Base-by-base conservation (phyloP, 768 basidiomycete species). In the Phaeotremella fagi region DNA sequence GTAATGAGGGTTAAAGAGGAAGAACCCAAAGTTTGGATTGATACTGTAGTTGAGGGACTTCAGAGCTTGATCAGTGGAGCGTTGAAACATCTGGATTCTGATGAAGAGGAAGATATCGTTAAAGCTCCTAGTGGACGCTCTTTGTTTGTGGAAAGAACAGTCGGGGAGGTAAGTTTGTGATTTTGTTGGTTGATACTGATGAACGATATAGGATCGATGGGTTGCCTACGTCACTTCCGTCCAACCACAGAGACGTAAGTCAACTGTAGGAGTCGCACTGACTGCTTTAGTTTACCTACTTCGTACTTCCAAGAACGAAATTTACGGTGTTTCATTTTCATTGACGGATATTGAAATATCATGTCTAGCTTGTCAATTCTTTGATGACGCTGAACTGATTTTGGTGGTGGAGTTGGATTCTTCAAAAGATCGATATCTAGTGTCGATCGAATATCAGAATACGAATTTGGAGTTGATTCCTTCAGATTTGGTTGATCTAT, bases 21-120 rank as follows among this genome's bases (percentile, higher is more conserved):
- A 29, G 62, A 64, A 44, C 66, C 62, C 3, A 61, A 57, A 59
- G 56, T 57, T 4, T 64, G 66, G 66, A 54, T 45, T 3, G 62
- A 60, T 41, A 60, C 54, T 11, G 42, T 64, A 3, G 43, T 64
- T 2, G 22, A 46, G 9, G 36, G 23, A 50, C 52, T 9, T 28
- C 50, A 20, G 36, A 29, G 4, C 26, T 63, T 28, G 35, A 59
- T 20, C 48, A 42, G 43, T n/a, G 31, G 25, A 16, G 59, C 59
- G 6, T 31, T 14, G 15, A 35, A n/a, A 9, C 33, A 35, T 35
- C 33, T 9, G 33, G 33, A 35, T 35, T 9, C n/a, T 9, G 33
- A 35, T 7, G 38, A 9, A 18, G 38, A 6, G 38, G 7, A 41
- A 18, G 20, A 12, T 11, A 41, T 12, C 22, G 12, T 7, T 11